Evolutionary conservation across 139 green algal genomes (phyloP), one percentile per base, ranked within the genome.

Genomic region (Gonium pectorale): DNA sequence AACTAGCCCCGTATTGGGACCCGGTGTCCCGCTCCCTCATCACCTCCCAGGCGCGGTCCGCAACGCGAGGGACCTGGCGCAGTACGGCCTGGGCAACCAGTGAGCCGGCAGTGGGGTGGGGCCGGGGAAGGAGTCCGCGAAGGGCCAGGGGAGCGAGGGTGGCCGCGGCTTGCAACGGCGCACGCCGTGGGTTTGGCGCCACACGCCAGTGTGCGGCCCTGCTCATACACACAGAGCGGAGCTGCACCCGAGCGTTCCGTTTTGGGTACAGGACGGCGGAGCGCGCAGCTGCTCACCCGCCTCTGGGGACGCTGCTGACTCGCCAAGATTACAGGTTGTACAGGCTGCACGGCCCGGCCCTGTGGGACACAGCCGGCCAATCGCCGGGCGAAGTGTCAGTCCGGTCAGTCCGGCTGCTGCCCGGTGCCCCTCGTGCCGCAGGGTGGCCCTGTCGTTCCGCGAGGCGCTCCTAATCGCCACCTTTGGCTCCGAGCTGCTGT

Each of bases 401-500:
- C 24, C 21, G 56, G 17, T 64, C 56, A 68, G 62, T 6, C n/a
- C 15, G 66, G 37, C 21, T 52, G 15, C 40, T 7, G 17, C 38
- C 7, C 66, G 5, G 5, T 33, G 5, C 38, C 67, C 67, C 40
- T 44, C 41, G n/a, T 37, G n/a, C n/a, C n/a, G n/a, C n/a, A n/a
- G n/a, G n/a, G n/a, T n/a, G n/a, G n/a, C n/a, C n/a, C n/a, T 41
- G 17, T 13, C 60, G 1, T 24, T 24, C 4, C 8, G 26, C 1
- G n/a, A 81, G 73, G 73, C 73, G 5, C 73, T 81, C 24, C 60
- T 37, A 9, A 54, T 60, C 5, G 54, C 73, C 11, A 44, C n/a
- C 15, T 67, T 81, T 29, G 73, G 52, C 27, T 38, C 52, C 0
- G 52, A 68, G 52, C 73, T 81, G 73, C 73, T 81, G 26, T 13